phyloP scores from a whole-genome alignment of 371 early-diverging fungal genomes.

The Mucor circinelloides region DNA sequence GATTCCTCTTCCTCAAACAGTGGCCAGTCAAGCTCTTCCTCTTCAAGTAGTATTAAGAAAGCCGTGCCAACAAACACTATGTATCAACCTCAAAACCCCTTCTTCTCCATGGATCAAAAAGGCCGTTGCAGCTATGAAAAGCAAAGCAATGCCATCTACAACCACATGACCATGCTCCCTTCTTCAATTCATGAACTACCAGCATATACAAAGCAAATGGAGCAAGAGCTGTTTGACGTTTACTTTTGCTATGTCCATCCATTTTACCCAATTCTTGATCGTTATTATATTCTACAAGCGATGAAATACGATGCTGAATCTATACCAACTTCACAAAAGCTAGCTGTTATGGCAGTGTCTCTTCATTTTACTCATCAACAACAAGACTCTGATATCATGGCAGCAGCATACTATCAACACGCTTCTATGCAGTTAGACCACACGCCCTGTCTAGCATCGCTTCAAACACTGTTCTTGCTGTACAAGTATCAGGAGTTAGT shows the following conservation, averaged over 20 bases:
- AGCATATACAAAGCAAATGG: constrained; percentile 28
- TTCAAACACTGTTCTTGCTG: constrained; percentile 27
- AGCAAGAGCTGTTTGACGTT: constrained; percentile 52
- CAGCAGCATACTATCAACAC: constrained; percentile 17
- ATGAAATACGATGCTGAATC: background rate
- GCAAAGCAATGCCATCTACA: background rate
- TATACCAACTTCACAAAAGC: constrained; percentile 8
- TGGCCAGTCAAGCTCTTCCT: background rate
- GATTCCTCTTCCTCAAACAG: background rate
- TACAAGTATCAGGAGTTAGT: constrained; percentile 33
- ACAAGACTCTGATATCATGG: background rate
- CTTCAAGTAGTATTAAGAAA: background rate
- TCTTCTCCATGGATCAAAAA: constrained; percentile 17
- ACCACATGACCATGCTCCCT: background rate
- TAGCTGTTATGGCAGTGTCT: constrained; percentile 17
- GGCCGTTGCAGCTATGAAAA: constrained; percentile 25
- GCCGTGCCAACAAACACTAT: background rate
- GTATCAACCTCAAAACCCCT: constrained; percentile 14
- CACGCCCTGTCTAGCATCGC: background rate
- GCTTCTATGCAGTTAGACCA: constrained; percentile 14
- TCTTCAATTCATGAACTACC: background rate
- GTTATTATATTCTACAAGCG: constrained; percentile 5
- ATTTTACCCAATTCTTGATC: constrained; percentile 56
- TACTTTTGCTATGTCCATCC: constrained; percentile 71
- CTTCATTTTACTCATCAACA: background rate